Evolutionary conservation across 2,329 filamentous ascomycete species (phyloP).

Genomic region (Pseudonectria buxi): DNA sequence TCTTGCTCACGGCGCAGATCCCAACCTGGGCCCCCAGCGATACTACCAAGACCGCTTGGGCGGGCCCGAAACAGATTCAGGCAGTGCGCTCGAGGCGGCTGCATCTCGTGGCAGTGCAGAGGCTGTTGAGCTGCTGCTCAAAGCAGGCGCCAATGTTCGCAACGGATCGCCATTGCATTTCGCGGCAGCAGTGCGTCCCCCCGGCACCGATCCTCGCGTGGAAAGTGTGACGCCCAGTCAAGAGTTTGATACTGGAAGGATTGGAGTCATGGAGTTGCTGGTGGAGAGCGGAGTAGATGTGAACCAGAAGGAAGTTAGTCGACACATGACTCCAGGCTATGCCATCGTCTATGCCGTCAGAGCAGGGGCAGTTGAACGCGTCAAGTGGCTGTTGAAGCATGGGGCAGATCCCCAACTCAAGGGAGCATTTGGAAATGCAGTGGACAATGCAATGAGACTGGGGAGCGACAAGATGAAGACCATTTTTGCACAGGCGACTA

Average conservation of each 20-base stretch:
- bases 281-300: slow-evolving; percentile 6
- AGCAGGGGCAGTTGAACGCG: slow-evolving; percentile 12
- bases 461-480: no score
- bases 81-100: slow-evolving; percentile 8
- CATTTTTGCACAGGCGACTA: no score
- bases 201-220: slow-evolving; percentile 1
- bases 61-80: slow-evolving; percentile 7
- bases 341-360: slow-evolving; percentile 13
- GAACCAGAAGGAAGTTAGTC: background rate
- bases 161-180: slow-evolving; percentile 13
- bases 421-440: no score
- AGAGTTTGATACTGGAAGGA: slow-evolving; percentile 6
- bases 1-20: slow-evolving; percentile 12
- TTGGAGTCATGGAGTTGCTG: slow-evolving; percentile 12
- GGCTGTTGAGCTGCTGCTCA: slow-evolving; percentile 8
- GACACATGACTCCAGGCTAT: slow-evolving; percentile 7
- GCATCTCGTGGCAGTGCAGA: slow-evolving; percentile 2
- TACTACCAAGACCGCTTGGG: slow-evolving; percentile 8
- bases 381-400: slow-evolving; percentile 11
- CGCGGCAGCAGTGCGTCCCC: slow-evolving; percentile 7
- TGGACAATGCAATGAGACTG: no score
- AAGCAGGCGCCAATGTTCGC: slow-evolving; percentile 6
- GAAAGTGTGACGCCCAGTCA: background rate
- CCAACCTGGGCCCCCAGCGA: slow-evolving; percentile 11
- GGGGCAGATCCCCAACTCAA: slow-evolving; percentile 13